Conservation (phyloP, 2,329 filamentous ascomycete species). For the Fusarium sulawesiense region DNA sequence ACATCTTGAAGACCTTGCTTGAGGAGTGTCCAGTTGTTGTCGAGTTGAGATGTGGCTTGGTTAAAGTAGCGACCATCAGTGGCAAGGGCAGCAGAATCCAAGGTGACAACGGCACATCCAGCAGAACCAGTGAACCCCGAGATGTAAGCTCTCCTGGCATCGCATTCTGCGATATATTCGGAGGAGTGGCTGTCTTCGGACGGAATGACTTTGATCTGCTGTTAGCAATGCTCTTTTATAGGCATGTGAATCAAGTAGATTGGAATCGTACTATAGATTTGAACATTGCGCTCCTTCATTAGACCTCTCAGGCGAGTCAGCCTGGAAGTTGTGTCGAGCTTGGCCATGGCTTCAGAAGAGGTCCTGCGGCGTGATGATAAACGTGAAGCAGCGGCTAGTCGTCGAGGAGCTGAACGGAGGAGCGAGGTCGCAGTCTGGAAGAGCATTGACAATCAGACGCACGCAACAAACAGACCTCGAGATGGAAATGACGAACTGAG, state of each 20-base stretch:
- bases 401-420: conserved; percentile 38
- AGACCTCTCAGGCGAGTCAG: conserved; percentile 81
- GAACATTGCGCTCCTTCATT: conserved; percentile 88
- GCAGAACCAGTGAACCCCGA: conserved; percentile 95
- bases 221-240: conserved; percentile 10
- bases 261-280: conserved; percentile 84
- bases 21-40: conserved; percentile 88
- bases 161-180: conserved; percentile 97
- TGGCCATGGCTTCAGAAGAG: conserved; percentile 47
- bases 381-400: conserved; percentile 16
- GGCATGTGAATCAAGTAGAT: not conserved
- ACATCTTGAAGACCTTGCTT: conserved; percentile 95
- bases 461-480: conserved; percentile 27
- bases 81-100: conserved; percentile 86
- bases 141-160: conserved; percentile 90
- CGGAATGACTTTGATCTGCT: conserved; percentile 76
- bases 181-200: conserved; percentile 98
- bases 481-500: conserved; percentile 20
- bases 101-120: conserved; percentile 89
- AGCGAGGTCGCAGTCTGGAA: conserved; percentile 40
- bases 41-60: conserved; percentile 90
- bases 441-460: conserved; percentile 42
- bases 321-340: conserved; percentile 80
- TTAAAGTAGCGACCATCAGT: conserved; percentile 99
- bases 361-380: conserved; percentile 26